Evolutionary conservation across 371 early-diverging fungal genomes (phyloP), one percentile per base, ranked within the genome.

Genomic region (Blakeslea trispora): DNA sequence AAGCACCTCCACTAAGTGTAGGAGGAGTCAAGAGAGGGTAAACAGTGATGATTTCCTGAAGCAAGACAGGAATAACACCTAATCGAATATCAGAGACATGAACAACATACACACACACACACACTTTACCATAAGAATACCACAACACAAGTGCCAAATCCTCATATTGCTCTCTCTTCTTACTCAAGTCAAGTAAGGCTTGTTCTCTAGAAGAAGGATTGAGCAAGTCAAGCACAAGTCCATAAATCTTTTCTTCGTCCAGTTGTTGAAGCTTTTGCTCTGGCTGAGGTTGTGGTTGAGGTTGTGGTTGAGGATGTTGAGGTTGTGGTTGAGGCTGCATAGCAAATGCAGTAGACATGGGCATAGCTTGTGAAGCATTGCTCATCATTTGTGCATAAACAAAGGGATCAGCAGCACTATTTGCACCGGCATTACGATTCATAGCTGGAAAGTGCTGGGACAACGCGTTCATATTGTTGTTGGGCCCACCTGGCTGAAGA

Each of bases 91-190:
- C n/a, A n/a, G n/a, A n/a, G n/a, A n/a, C 8, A 45, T 19, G 28
- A 40, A 32, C 13, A 41, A 37, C 13, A n/a, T 10, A 19, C 31
- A 32, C 32, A n/a, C n/a, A n/a, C 15, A 1, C n/a, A 2, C 32
- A 46, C 10, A 40, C 14, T 19, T 42, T 83, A 82, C 97, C 97
- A 79, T 87, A 95, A 21, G 96, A 91, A 66, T 97, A 92, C 98
- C 98, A 98, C 65, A 98, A 84, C 37, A 95, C 89, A 19, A 95
- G 83, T 11, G 97, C 97, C 53, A 98, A 70, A 68, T 97, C 94
- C 24, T 95, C 94, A 66, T 92, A 94, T 55, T 92, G 89, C 63
- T 98, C 98, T 46, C 97, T 82, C 69, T 90, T 88, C 74, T 95
- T 95, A 73, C 91, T 91, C 48, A 98, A 77, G 68, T 98, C 96